These are phyloP conservation scores for Syzygium jambos DNA, from an alignment of 345 rosid genomes.

Conservation along the genomic window DNA sequence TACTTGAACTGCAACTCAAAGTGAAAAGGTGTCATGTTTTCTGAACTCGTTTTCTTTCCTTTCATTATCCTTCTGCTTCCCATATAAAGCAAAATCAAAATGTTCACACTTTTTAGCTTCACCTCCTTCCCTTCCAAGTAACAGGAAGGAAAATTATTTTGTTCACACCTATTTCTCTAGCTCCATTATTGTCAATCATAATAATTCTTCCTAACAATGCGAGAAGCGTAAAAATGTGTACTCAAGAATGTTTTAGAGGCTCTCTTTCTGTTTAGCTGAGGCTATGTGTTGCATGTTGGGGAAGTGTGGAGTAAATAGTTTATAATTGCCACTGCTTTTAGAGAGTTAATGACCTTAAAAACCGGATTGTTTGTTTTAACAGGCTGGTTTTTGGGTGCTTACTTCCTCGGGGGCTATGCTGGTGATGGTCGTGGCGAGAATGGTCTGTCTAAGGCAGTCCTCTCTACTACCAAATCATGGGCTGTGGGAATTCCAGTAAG, in stretches of 20 bases:
- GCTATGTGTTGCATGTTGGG: background rate
- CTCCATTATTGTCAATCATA: background rate
- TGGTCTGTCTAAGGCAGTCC: slow-evolving; percentile 55
- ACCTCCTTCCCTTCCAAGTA: background rate
- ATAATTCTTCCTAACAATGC: background rate
- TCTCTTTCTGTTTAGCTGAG: background rate
- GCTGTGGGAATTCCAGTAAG: slow-evolving; percentile 72
- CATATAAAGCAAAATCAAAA: background rate
- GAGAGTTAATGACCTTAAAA: background rate
- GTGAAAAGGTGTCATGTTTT: background rate
- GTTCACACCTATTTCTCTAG: background rate
- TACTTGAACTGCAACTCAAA: background rate
- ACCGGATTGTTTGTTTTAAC: slow-evolving; percentile 1
- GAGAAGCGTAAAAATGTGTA: background rate
- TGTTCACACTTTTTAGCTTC: background rate
- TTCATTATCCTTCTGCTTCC: background rate
- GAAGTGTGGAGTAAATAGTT: background rate
- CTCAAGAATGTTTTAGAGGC: background rate
- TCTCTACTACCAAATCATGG: slow-evolving; percentile 87
- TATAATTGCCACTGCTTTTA: background rate
- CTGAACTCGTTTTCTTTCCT: background rate
- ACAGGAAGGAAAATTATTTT: background rate
- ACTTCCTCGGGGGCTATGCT: slow-evolving; percentile 81
- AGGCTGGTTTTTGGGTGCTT: slow-evolving; percentile 96
- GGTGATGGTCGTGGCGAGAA: slow-evolving; percentile 85